These are phyloP conservation scores for Saccharomycopsis sp. DNA, from an alignment of 805 yeast species.

Conservation along the genomic window DNA sequence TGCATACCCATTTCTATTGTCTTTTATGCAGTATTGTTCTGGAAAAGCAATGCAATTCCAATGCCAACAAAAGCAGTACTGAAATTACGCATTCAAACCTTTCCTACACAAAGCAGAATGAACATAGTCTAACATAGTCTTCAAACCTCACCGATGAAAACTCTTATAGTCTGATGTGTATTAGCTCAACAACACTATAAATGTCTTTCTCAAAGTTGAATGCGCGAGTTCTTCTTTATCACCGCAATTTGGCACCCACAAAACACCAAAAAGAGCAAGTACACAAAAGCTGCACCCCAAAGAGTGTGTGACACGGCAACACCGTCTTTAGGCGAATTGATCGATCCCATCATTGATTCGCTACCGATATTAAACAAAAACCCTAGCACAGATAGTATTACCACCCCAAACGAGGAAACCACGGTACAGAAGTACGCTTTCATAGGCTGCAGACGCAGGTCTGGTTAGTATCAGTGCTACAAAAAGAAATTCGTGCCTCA, in stretches of 20 bases:
- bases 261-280: conserved; percentile 71
- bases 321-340: conserved; percentile 87
- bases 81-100: no score
- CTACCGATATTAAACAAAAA: conserved; percentile 71
- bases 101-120: no score
- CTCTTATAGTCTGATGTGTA: no score
- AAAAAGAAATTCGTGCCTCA: no score
- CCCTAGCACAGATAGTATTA: conserved; percentile 80
- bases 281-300: conserved; percentile 82
- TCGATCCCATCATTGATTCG: conserved; percentile 90
- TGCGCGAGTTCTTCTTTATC: conserved; percentile 58
- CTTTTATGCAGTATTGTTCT: no score
- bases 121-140: no score
- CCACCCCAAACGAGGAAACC: conserved; percentile 85
- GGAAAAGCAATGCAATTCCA: no score
- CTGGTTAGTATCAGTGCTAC: no score
- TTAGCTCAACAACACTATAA: background rate
- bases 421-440: conserved; percentile 96
- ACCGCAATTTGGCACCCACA: conserved; percentile 81
- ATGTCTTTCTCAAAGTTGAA: conserved; percentile 36
- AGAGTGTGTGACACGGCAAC: conserved; percentile 89
- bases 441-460: conserved; percentile 42
- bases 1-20: no score
- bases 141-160: no score
- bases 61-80: no score